Base-by-base conservation (phyloP, 176 grass and related monocot species). In the Rhipidocladum racemiflorum region DNA sequence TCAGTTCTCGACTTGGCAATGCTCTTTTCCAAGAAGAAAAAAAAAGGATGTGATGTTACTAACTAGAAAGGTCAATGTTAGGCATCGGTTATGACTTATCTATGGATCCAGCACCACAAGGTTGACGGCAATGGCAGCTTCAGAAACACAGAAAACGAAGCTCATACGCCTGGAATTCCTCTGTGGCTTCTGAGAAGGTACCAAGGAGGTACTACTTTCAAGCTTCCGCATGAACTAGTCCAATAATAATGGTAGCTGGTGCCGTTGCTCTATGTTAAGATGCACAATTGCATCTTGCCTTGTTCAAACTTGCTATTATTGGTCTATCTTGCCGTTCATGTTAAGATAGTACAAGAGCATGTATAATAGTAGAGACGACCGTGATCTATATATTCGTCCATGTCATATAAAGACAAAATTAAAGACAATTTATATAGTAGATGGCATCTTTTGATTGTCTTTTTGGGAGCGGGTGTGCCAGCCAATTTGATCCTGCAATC, bases 101-200 rank as follows among this genome's bases (percentile, higher is more conserved):
- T 24, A 71, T 62, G 21, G 3, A 45, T 61, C 27, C 13, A 30
- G 16, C 65, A 16, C 6, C n/a, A 30, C 42, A 71, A 38, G 23
- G 21, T 51, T 71, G 83, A 78, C 65, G 25, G 16, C 29, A 16
- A 78, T 50, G 74, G 15, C 29, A 78, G 6, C 6, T 39, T 49
- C 34, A 61, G 29, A 68, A 53, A 32, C 66, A 53, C 8, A 21
- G 38, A 67, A 61, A 53, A 59, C 32, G 10, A 50, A 71, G 23
- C 7, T 25, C 53, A 50, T 57, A 78, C 83, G 74, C 12, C 10
- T 71, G 74, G 61, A 34, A 13, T 45, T 61, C 50, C 2, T 38
- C 15, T 60, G 73, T 30, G 40, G 30, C 75, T 79, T 79, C 66
- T 2, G 11, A 30, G 75, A 66, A 85, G 59, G 29, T 24, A 39